phyloP scores from a whole-genome alignment of 306 rosid genomes.

The Acmispon strigosus region DNA sequence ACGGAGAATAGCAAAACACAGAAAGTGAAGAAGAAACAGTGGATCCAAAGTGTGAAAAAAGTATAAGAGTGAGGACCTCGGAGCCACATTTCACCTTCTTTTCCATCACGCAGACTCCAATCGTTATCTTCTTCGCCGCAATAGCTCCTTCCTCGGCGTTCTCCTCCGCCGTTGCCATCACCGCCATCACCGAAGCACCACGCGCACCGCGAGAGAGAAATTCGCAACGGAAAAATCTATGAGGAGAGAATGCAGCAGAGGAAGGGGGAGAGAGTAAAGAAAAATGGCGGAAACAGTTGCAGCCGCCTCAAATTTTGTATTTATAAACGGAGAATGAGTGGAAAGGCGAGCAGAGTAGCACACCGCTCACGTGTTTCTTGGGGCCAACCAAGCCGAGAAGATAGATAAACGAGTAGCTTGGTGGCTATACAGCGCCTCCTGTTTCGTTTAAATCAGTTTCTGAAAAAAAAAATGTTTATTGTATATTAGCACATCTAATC shows the following conservation, averaged over 20 bases:
- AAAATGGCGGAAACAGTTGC: conserved; percentile 1
- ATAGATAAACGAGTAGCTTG: background rate
- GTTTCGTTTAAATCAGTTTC: background rate
- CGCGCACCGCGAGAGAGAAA: background rate
- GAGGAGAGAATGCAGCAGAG: background rate
- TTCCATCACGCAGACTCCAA: conserved; percentile 99
- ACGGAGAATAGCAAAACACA: background rate
- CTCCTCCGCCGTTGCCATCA: conserved; percentile 8
- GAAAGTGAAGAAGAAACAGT: conserved; percentile 4
- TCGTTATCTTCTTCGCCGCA: conserved; percentile 39
- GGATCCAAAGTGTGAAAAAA: conserved; percentile 23
- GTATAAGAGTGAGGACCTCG: conserved; percentile 47
- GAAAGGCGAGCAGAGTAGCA: background rate
- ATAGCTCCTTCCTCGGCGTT: conserved; percentile 18
- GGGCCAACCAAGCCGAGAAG: background rate
- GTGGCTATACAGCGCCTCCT: background rate
- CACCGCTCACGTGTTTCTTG: background rate
- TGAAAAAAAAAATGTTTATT: background rate
- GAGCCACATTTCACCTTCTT: conserved; percentile 99
- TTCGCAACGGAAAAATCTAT: background rate
- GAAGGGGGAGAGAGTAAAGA: background rate
- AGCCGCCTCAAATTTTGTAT: conserved; percentile 6
- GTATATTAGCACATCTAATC: too few relatives aligned
- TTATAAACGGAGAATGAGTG: background rate
- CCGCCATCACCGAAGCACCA: background rate